Evolutionary conservation across 2,329 filamentous ascomycete species (phyloP), one percentile per base, ranked within the genome.

Genomic region (Fusarium sulawesiense): DNA sequence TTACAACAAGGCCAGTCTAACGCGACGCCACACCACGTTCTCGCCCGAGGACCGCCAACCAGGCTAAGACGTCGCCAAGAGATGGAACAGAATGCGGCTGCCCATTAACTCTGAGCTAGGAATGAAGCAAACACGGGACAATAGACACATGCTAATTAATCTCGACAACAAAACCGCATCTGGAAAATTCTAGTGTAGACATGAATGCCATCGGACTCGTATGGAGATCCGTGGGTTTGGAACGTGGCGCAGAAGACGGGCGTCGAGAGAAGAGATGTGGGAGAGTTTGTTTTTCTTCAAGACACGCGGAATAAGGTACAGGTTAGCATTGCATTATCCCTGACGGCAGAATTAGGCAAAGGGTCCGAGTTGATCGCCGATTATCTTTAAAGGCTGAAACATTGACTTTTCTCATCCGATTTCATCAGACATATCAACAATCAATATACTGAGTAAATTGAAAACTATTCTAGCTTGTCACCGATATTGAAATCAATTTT

Each of bases 11-110:
- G 32, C 27, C 55, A 32, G 40, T 32, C 48, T 13, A 65, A 44
- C 29, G 34, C 18, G 18, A 55, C 63, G 61, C 63, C 61, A 60
- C 62, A 27, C 7, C 56, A 56, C 27, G 56, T 66, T 66, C 62
- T 66, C 55, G 32, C 56, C 56, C 60, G n/a, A n/a, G 34, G 34
- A 3, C 34, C 18, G 3, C 10, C 44, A 40, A 25, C 30, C 20
- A 23, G 48, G 40, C 16, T 40, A 50, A 40, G 30, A 32, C 14
- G 30, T 32, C 20, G 18, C 30, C 30, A 47, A 14, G 30, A 34
- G 7, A 20, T 18, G 25, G 37, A 41, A 30, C 32, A 64, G 40
- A 50, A 59, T 40, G 53, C 34, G 47, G 47, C 41, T 66, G 54
- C 20, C 34, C 27, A 20, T 32, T 45, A 44, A n/a, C 18, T 47